Evolutionary conservation across 2,329 filamentous ascomycete species (phyloP).

Genomic region (Colletotrichum agaves): DNA sequence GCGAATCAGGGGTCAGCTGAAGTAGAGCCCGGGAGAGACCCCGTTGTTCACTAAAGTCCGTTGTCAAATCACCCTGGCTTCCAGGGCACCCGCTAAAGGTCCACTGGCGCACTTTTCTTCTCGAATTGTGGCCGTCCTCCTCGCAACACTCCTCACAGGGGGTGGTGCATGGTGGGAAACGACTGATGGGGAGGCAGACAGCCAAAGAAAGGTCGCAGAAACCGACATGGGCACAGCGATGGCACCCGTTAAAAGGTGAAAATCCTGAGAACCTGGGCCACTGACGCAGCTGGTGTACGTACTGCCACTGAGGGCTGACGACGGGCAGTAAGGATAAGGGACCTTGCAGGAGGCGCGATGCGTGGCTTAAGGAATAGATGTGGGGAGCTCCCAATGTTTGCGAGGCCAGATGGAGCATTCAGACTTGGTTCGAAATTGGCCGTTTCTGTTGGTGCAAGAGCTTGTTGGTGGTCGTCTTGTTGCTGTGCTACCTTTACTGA

Average conservation of each 20-base stretch:
- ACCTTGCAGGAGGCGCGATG: slow-evolving; percentile 9
- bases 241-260: not conserved
- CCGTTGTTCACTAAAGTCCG: slow-evolving; percentile 15
- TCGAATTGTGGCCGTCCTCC: not conserved
- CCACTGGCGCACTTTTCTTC: slow-evolving; percentile 17
- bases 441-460: no score
- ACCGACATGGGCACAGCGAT: not conserved
- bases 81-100: slow-evolving; percentile 23
- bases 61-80: slow-evolving; percentile 22
- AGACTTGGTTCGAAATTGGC: no score
- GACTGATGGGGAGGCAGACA: not conserved
- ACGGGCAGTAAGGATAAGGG: slow-evolving; percentile 16
- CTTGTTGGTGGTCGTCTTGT: no score
- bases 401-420: not conserved
- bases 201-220: not conserved
- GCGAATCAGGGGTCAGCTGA: slow-evolving; percentile 6
- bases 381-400: slow-evolving; percentile 7
- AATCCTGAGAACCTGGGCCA: not conserved
- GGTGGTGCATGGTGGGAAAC: not conserved
- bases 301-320: slow-evolving; percentile 2
- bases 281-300: slow-evolving; percentile 17
- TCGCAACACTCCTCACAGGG: not conserved
- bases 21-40: slow-evolving; percentile 15
- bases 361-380: slow-evolving; percentile 1
- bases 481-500: no score